A percentile compares a stretch with the other conserved stretches of the same genome.
phyloP scores from a whole-genome alignment of 1,284 basidiomycete species.

The Inonotus obliquus region DNA sequence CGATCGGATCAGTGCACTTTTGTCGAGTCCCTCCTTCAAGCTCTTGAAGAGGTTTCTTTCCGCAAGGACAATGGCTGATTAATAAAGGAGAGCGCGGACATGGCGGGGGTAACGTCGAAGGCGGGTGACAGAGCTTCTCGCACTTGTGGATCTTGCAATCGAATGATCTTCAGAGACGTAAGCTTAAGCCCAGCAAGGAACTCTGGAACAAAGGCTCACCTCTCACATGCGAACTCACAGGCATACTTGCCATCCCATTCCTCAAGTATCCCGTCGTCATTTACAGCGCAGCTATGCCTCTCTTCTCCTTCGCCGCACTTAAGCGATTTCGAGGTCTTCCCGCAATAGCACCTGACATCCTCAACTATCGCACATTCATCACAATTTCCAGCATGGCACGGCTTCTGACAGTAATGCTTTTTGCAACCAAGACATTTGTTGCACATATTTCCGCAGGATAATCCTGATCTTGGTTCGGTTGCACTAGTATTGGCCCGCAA shows the following conservation, averaged over 20 bases:
- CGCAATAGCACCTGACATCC: constrained; percentile 70
- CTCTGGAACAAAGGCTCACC: constrained; percentile 33
- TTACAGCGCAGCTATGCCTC: constrained; percentile 25
- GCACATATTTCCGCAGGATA: constrained; percentile 70
- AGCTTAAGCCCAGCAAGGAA: background rate
- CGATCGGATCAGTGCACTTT: constrained; percentile 70
- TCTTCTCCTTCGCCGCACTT: constrained; percentile 58
- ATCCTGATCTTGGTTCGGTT: constrained; percentile 32
- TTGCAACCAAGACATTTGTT: constrained; percentile 56
- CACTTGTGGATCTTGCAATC: constrained; percentile 77
- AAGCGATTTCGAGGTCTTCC: constrained; percentile 55
- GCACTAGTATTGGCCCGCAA: constrained; percentile 18
- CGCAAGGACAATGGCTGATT: constrained; percentile 79
- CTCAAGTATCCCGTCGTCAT: constrained; percentile 28
- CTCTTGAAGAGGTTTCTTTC: constrained; percentile 38
- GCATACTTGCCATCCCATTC: constrained; percentile 25
- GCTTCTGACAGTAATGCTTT: constrained; percentile 54
- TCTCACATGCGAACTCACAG: constrained; percentile 48
- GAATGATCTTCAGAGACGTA: constrained; percentile 45
- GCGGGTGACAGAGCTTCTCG: constrained; percentile 66
- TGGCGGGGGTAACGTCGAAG: constrained; percentile 46
- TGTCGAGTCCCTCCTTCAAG: constrained; percentile 36
- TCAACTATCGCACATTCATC: constrained; percentile 55
- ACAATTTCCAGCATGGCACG: constrained; percentile 76
- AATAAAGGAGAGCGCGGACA: constrained; percentile 73